Percentiles rank a stretch among this genome's conserved stretches.
These are phyloP conservation scores for Xylariaceae sp. DNA, from an alignment of 2,329 filamentous ascomycete species.

Conservation along the genomic window DNA sequence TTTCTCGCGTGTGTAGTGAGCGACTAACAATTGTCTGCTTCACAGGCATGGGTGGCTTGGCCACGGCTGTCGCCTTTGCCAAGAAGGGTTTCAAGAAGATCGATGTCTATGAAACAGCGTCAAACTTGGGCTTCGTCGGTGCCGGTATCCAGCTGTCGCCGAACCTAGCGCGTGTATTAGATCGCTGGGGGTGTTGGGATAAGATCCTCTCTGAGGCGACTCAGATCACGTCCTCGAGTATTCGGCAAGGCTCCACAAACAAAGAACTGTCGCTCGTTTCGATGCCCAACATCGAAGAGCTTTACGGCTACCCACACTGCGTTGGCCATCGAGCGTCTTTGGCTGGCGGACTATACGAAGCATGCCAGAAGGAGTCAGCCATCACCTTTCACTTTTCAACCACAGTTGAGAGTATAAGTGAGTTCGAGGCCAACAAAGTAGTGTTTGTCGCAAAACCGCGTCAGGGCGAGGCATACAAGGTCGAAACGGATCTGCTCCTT, in stretches of 20 bases:
- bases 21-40: constrained; percentile 2
- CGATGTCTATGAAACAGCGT: constrained; percentile 70
- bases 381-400: constrained; percentile 70
- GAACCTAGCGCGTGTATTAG: constrained; percentile 76
- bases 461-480: constrained; percentile 50
- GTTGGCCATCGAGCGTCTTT: constrained; percentile 74
- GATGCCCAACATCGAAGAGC: constrained; percentile 63
- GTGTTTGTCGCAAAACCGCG: constrained; percentile 62
- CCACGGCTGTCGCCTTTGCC: constrained; percentile 68
- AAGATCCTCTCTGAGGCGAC: constrained; percentile 65
- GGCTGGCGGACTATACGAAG: constrained; percentile 66
- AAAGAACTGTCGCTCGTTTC: constrained; percentile 68
- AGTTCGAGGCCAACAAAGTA: constrained; percentile 51
- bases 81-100: constrained; percentile 74
- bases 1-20: background rate
- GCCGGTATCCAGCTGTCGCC: constrained; percentile 83
- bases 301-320: constrained; percentile 75
- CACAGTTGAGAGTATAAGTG: constrained; percentile 52
- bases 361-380: constrained; percentile 60
- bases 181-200: constrained; percentile 69
- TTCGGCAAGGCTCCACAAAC: constrained; percentile 69
- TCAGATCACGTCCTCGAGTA: constrained; percentile 67
- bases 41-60: constrained; percentile 75
- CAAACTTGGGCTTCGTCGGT: constrained; percentile 75
- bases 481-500: constrained; percentile 53